A percentile compares a stretch with the other conserved stretches of the same genome.
Conservation (phyloP, 768 basidiomycete species). For the Mrakia gelida region DNA sequence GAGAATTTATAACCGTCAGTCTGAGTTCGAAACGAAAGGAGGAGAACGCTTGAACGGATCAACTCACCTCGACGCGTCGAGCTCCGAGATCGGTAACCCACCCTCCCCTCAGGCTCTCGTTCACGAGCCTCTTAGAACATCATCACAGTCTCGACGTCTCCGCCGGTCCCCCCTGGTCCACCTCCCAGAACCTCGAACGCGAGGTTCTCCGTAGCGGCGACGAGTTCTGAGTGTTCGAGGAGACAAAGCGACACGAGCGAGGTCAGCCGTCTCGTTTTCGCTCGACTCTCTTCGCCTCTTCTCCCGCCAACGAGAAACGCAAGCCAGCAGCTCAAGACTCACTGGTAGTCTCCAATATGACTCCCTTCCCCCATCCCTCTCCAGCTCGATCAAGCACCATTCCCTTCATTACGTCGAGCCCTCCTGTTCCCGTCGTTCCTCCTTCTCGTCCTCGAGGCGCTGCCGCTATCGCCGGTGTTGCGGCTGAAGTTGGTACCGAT, state of each 20-base stretch:
- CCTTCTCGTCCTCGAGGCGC: background rate
- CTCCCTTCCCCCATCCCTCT: constrained; percentile 4
- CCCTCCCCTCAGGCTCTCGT: too few species aligned
- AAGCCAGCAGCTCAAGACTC: background rate
- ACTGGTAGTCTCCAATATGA: background rate
- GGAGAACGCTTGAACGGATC: too few species aligned
- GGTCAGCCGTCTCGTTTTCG: background rate
- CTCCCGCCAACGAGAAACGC: background rate
- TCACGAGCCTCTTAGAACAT: background rate
- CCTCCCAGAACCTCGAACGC: background rate
- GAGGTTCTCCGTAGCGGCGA: background rate
- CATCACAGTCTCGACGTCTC: background rate
- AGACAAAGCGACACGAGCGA: background rate
- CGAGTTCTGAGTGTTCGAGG: background rate
- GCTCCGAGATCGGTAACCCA: too few species aligned
- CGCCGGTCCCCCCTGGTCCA: background rate
- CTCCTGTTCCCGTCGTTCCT: too few species aligned
- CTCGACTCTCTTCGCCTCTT: background rate
- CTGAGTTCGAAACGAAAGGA: too few species aligned
- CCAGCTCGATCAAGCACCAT: constrained; percentile 12
- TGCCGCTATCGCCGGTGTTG: background rate
- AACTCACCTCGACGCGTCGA: too few species aligned
- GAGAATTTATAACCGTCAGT: too few species aligned
- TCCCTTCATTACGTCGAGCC: background rate
- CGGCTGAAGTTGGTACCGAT: background rate